Percentiles rank a stretch among this genome's conserved stretches.
Evolutionary conservation across 306 rosid species (phyloP).

Genomic region (Cucumis melo): DNA sequence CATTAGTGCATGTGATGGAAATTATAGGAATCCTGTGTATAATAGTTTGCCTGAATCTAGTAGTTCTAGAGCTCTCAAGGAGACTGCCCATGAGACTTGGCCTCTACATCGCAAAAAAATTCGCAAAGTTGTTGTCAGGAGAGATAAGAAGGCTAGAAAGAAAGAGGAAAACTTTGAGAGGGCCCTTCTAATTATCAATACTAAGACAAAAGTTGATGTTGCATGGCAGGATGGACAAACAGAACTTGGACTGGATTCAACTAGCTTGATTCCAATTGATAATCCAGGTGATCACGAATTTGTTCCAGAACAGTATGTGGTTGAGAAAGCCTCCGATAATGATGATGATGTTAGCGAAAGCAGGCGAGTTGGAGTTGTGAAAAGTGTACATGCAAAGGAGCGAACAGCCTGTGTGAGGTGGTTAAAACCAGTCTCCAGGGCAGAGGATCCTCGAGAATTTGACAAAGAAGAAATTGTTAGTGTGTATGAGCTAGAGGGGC

Average conservation of each 20-base stretch:
- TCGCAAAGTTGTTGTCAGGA: constrained; percentile 77
- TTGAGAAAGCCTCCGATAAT: constrained; percentile 82
- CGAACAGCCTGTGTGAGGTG: constrained; percentile 87
- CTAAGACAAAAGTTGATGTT: constrained; percentile 69
- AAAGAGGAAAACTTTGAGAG: constrained; percentile 86
- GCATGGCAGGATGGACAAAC: constrained; percentile 90
- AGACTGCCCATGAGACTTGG: constrained; percentile 66
- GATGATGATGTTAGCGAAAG: constrained; percentile 44
- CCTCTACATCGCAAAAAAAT: constrained; percentile 87
- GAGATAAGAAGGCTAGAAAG: constrained; percentile 78
- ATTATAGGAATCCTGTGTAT: constrained; percentile 24
- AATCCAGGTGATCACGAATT: constrained; percentile 98
- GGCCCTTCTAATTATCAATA: constrained; percentile 75
- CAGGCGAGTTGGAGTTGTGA: constrained; percentile 91
- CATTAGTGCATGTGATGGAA: constrained; percentile 32
- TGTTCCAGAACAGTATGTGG: constrained; percentile 89
- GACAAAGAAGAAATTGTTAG: constrained; percentile 87
- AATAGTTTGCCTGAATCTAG: constrained; percentile 47
- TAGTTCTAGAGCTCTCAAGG: constrained; percentile 50
- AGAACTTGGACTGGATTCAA: constrained; percentile 41
- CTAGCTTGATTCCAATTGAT: constrained; percentile 66
- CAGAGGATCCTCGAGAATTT: constrained; percentile 87
- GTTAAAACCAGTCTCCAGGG: constrained; percentile 59
- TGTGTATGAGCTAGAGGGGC: constrained; percentile 93
- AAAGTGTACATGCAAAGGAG: constrained; percentile 86